Evolutionary conservation across 2,329 filamentous ascomycete genomes (phyloP).

Genomic region (Geosmithia putterillii): DNA sequence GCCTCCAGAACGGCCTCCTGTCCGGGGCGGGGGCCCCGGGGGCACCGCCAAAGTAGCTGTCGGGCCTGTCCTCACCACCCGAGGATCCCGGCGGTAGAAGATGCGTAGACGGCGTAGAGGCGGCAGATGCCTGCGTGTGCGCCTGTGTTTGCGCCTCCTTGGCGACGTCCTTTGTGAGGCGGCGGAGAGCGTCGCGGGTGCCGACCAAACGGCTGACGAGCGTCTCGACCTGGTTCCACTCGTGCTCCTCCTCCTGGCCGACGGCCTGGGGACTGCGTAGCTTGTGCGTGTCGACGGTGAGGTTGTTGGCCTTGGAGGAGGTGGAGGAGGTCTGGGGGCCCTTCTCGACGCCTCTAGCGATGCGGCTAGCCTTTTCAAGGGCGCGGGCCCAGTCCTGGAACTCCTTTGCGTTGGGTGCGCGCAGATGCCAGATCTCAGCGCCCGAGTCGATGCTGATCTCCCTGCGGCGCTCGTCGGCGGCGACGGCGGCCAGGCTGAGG

Average conservation of each 20-base stretch:
- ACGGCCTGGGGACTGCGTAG: constrained; percentile 13
- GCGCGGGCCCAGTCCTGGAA: constrained; percentile 82
- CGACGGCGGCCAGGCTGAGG: constrained; percentile 79
- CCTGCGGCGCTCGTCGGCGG: constrained; percentile 73
- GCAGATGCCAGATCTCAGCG: constrained; percentile 92
- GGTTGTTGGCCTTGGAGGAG: constrained; percentile 2
- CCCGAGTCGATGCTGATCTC: constrained; percentile 97
- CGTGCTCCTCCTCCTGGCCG: constrained; percentile 52
- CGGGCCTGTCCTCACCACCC: constrained; percentile 31
- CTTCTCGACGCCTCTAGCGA: constrained; percentile 41
- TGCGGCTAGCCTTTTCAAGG: constrained; percentile 67
- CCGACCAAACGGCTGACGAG: constrained; percentile 79
- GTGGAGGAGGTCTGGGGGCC: constrained; percentile 10
- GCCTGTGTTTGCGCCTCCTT: constrained; percentile 14
- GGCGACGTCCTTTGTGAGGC: constrained; percentile 76
- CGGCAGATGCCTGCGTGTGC: too few species aligned
- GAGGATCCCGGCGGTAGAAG: constrained; percentile 29
- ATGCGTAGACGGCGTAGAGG: constrained; percentile 7
- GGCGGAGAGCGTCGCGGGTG: constrained; percentile 76
- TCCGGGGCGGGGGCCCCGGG: constrained; percentile 26
- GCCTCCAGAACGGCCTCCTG: constrained; percentile 79
- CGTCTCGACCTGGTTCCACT: constrained; percentile 79
- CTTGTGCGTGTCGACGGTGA: constrained; percentile 14
- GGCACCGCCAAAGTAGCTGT: constrained; percentile 42
- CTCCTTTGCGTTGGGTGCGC: constrained; percentile 69